These are phyloP conservation scores for Gossypium thurberi DNA, from an alignment of 345 rosid genomes.

Conservation along the genomic window DNA sequence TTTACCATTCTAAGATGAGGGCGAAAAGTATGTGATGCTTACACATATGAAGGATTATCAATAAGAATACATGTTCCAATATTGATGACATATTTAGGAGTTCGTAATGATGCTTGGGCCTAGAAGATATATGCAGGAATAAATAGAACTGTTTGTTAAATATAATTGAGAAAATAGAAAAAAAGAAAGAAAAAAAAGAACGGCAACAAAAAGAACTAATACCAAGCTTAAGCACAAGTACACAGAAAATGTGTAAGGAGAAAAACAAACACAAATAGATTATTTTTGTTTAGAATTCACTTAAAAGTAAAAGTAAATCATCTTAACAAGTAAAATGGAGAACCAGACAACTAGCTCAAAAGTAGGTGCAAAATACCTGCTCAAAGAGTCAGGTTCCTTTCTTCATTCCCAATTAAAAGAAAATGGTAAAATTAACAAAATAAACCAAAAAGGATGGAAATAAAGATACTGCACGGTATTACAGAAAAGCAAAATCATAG, in stretches of 20 bases:
- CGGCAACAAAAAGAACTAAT: not conserved
- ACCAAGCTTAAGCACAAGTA: not conserved
- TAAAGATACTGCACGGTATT: not conserved
- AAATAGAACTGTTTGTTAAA: not conserved
- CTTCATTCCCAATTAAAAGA: not conserved
- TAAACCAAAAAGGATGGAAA: not conserved
- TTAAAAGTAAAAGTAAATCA: slow-evolving; percentile 2
- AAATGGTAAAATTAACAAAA: not conserved
- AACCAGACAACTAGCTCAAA: not conserved
- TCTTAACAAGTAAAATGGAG: slow-evolving; percentile 1
- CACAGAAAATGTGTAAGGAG: not conserved
- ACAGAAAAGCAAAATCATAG: not conserved
- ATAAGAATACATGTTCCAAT: not conserved
- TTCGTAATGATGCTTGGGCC: not conserved
- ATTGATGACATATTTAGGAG: not conserved
- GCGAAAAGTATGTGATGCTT: too few relatives aligned
- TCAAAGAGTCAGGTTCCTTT: not conserved
- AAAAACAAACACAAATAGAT: not conserved
- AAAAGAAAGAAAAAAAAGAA: not conserved
- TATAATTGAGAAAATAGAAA: not conserved
- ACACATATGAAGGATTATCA: not conserved
- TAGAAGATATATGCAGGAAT: not conserved
- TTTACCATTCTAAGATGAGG: slow-evolving; percentile 1
- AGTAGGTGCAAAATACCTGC: not conserved
- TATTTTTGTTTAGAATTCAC: not conserved